phyloP scores from a whole-genome alignment of 2,329 filamentous ascomycete species.

The Dothiorella sarmentorum region DNA sequence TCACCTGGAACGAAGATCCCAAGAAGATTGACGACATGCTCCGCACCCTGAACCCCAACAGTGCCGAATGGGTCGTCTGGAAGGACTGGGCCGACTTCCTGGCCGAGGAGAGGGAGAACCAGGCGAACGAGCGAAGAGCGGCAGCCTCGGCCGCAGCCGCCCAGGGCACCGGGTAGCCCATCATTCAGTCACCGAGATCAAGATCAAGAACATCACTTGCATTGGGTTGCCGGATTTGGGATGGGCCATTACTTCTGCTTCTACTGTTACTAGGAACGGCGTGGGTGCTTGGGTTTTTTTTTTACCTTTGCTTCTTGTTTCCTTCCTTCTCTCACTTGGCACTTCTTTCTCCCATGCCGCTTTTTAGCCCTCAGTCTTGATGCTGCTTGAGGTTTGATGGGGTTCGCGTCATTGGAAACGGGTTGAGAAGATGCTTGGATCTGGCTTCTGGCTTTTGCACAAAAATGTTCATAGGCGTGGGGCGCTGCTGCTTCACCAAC shows the following conservation, averaged over 20 bases:
- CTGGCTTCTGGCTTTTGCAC: slow-evolving; percentile 2
- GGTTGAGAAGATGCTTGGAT: slow-evolving; percentile 2
- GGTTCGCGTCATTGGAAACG: neutral
- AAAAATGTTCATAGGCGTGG: slow-evolving; percentile 10
- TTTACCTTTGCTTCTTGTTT: neutral
- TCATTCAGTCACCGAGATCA: neutral
- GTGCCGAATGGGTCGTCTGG: slow-evolving; percentile 16
- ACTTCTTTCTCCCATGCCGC: neutral
- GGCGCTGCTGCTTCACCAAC: neutral
- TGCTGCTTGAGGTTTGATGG: neutral
- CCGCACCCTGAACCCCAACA: slow-evolving; percentile 7
- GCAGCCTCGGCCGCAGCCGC: neutral
- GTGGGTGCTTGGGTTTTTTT: neutral
- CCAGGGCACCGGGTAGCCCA: neutral
- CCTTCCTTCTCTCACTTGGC: neutral
- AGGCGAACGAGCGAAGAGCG: neutral
- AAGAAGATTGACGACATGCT: slow-evolving; percentile 16
- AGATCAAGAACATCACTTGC: slow-evolving; percentile 2
- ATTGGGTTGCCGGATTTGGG: neutral
- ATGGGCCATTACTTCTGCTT: neutral
- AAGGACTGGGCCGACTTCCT: slow-evolving; percentile 16
- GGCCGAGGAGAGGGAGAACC: slow-evolving; percentile 5
- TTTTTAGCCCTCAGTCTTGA: neutral
- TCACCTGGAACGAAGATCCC: slow-evolving; percentile 12
- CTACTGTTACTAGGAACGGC: neutral